Evolutionary conservation across 2,329 filamentous ascomycete genomes (phyloP), one percentile per base, ranked within the genome.

Genomic region (Aureobasidium mangrovei): DNA sequence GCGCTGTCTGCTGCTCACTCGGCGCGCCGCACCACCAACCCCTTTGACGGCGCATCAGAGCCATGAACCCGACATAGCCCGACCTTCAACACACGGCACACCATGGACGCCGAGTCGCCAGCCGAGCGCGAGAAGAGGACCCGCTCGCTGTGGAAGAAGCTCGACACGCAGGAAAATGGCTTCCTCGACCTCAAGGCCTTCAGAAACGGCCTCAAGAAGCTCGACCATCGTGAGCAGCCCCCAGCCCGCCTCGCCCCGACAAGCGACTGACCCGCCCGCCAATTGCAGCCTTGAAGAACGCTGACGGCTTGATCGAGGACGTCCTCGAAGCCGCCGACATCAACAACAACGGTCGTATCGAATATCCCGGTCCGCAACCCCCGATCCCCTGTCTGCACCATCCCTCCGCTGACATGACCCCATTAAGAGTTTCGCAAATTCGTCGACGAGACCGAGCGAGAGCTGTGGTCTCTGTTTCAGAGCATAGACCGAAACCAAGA

Each of bases 401-500:
- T 28, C 40, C 9, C 24, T 9, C 35, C 28, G 38, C 36, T 36
- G 33, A 27, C 8, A 53, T 59, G 38, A 61, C 59, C 38, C 33
- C 26, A 32, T 56, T 32, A 67, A 93, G 93, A 98, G 74, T 98
- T 98, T 66, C 85, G 84, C 60, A 78, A 77, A 40, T 97, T 97
- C 66, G 89, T 97, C 65, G 81, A 91, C 64, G 80, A 87, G 56
- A 90, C 93, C 40, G 93, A 98, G 70, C 80, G 80, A 57, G 85
- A 96, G 69, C 81, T 98, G 9, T 84, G 82, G 69, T 70, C 79
- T 53, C 81, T 98, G 26, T 98, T 98, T 72, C 79, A 83, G 62
- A 83, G 81, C 59, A 96, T 98, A 64, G 93, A 98, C 69, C 80
- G 79, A 61, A 85, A 97, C 68, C 77, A 83, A 59, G 87, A 95